A percentile compares a stretch with the other conserved stretches of the same genome.
Conservation (phyloP, 345 rosid species). For the Geranium brycei region DNA sequence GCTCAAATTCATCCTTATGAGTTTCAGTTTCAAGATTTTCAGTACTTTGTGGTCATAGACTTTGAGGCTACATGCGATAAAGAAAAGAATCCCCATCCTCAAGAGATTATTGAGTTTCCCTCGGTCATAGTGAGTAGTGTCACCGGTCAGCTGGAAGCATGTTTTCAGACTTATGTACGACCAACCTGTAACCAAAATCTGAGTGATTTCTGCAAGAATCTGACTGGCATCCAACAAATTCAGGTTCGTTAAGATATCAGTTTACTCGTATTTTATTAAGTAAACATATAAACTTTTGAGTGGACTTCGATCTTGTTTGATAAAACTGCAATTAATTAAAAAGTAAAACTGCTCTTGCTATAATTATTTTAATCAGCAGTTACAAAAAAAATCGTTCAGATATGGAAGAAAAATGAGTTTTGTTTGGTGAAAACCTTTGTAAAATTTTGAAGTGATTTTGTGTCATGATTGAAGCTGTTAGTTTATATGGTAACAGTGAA, state of each 20-base stretch:
- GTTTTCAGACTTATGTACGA: constrained; percentile 39
- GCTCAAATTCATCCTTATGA: constrained; percentile 26
- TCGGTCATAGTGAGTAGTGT: constrained; percentile 35
- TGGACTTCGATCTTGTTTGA: too few relatives aligned
- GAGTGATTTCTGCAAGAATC: constrained; percentile 36
- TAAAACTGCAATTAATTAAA: too few relatives aligned
- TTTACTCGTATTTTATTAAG: not conserved
- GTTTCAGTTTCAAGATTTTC: constrained; percentile 39
- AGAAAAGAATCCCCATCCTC: constrained; percentile 39
- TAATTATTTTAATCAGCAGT: too few relatives aligned
- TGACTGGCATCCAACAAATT: constrained; percentile 39
- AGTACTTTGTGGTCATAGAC: constrained; percentile 38
- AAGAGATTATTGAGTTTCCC: constrained; percentile 41
- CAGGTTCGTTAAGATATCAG: constrained; percentile 18
- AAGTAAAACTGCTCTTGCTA: too few relatives aligned
- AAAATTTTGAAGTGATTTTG: too few relatives aligned
- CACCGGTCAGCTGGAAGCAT: constrained; percentile 33
- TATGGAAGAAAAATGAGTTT: too few relatives aligned
- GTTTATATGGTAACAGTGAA: too few relatives aligned
- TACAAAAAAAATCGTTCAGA: too few relatives aligned
- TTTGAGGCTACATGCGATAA: constrained; percentile 41
- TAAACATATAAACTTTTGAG: too few relatives aligned
- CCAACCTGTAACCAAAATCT: constrained; percentile 32
- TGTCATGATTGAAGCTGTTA: too few relatives aligned
- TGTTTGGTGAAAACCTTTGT: too few relatives aligned